These are phyloP conservation scores for Filobasidium wieringae DNA, from an alignment of 768 basidiomycete species.

Conservation along the genomic window DNA sequence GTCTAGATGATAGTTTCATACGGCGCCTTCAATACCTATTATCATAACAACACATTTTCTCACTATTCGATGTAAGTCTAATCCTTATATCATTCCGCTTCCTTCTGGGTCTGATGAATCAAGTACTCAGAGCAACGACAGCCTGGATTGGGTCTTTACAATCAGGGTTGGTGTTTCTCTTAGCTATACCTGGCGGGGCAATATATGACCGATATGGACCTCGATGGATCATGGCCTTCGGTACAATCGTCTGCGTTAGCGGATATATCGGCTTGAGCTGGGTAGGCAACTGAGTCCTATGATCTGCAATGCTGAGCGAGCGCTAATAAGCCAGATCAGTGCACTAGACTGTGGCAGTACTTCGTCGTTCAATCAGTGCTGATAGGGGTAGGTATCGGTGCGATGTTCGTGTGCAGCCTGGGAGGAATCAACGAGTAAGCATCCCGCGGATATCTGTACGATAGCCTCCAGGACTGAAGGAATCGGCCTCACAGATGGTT, in stretches of 20 bases:
- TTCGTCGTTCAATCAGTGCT: slow-evolving; percentile 11
- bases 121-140: neutral
- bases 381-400: slow-evolving; percentile 8
- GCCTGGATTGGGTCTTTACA: slow-evolving; percentile 12
- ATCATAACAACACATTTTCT: slow-evolving; percentile 8
- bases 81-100: no score
- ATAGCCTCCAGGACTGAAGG: neutral
- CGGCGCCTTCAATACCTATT: slow-evolving; percentile 15
- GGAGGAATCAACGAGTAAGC: slow-evolving; percentile 1
- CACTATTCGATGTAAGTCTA: slow-evolving; percentile 9
- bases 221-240: slow-evolving; percentile 7
- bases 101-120: neutral
- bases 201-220: slow-evolving; percentile 9
- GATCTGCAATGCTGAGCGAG: neutral
- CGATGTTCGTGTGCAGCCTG: slow-evolving; percentile 10
- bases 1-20: slow-evolving; percentile 9
- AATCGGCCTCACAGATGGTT: slow-evolving; percentile 2
- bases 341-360: slow-evolving; percentile 12
- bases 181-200: slow-evolving; percentile 8
- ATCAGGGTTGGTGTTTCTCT: slow-evolving; percentile 4
- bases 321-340: neutral
- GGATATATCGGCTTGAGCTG: slow-evolving; percentile 7
- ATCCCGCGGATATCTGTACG: no score
- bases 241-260: neutral
- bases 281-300: neutral